Evolutionary conservation across 2,329 filamentous ascomycete species (phyloP).

Genomic region (Pseudogymnoascus destructans): DNA sequence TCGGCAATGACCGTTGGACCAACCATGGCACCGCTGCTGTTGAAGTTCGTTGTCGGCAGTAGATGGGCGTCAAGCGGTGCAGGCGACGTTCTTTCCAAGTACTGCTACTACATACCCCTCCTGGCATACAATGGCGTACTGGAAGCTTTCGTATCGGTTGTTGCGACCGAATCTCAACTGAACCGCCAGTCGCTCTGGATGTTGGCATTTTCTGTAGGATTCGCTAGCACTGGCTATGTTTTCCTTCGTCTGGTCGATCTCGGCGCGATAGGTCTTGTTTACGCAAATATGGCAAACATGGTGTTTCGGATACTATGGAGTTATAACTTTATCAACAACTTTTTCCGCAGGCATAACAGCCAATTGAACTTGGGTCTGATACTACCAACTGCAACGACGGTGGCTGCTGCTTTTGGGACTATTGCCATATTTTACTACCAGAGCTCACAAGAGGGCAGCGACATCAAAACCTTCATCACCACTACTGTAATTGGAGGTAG

Average conservation of each 20-base stretch:
- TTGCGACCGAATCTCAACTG: slow-evolving; percentile 63
- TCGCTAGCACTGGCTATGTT: slow-evolving; percentile 60
- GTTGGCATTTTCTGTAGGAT: slow-evolving; percentile 64
- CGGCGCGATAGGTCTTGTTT: slow-evolving; percentile 70
- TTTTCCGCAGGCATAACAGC: slow-evolving; percentile 39
- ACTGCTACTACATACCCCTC: slow-evolving; percentile 88
- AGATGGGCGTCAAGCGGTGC: slow-evolving; percentile 66
- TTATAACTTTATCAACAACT: slow-evolving; percentile 52
- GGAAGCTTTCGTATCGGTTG: slow-evolving; percentile 84
- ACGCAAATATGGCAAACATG: slow-evolving; percentile 88
- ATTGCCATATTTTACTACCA: slow-evolving; percentile 28
- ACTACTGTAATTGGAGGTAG: slow-evolving; percentile 1
- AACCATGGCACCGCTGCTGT: slow-evolving; percentile 56
- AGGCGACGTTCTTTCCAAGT: slow-evolving; percentile 58
- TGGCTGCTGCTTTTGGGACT: slow-evolving; percentile 33
- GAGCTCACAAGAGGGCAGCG: slow-evolving; percentile 1
- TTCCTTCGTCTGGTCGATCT: slow-evolving; percentile 56
- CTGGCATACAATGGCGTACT: slow-evolving; percentile 83
- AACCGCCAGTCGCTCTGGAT: slow-evolving; percentile 73
- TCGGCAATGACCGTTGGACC: slow-evolving; percentile 60
- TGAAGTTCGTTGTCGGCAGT: slow-evolving; percentile 62
- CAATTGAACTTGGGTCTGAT: slow-evolving; percentile 31
- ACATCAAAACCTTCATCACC: neutral
- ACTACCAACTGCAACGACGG: slow-evolving; percentile 32
- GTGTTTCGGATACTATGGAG: slow-evolving; percentile 73